Evolutionary conservation across 805 yeast genomes (phyloP), one percentile per base, ranked within the genome.

Genomic region (Starmerella asiatica): DNA sequence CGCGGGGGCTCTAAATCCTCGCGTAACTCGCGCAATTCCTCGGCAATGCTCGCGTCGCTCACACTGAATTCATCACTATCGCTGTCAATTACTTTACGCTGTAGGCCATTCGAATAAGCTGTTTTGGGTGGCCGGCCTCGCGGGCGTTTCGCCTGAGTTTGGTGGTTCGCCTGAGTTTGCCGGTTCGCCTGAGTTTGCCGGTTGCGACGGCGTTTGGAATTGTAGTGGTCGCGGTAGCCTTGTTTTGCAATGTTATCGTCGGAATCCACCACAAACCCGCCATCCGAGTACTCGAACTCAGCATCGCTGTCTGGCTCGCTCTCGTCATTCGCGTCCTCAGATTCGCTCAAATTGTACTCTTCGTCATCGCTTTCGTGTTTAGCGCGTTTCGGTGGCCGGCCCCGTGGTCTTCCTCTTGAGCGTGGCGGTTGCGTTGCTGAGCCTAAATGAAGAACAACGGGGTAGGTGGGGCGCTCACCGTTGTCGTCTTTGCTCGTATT

Each of bases 201-300:
- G 3, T 29, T 15, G 4, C 39, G 35, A 15, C 41, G 39, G 12
- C 42, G 14, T 5, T 32, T 26, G 14, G 21, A 16, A 5, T 17
- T 14, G 9, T 18, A 5, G 8, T 18, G 20, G 21, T 30, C 18
- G n/a, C 34, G 17, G 17, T 32, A 32, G 18, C 26, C 34, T 15
- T 20, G 19, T 5, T 11, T 20, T 8, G 19, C 33, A 5, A 40
- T 43, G 20, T 47, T 47, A 18, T 42, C 52, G 29, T 50, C 53
- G 2, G 51, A 46, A 28, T 44, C 48, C n/a, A 46, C 53, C 3
- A 50, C 44, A 20, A 46, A 46, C 7, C 50, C 50, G 17, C 50
- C 50, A 16, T 46, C 50, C 7, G 40, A 33, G 39, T 18, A 44
- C 42, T 46, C 50, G 26, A 41, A 23, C 16, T 38, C 45, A 12